phyloP scores from a whole-genome alignment of 345 rosid genomes.

The Eucalyptus tenuipes region DNA sequence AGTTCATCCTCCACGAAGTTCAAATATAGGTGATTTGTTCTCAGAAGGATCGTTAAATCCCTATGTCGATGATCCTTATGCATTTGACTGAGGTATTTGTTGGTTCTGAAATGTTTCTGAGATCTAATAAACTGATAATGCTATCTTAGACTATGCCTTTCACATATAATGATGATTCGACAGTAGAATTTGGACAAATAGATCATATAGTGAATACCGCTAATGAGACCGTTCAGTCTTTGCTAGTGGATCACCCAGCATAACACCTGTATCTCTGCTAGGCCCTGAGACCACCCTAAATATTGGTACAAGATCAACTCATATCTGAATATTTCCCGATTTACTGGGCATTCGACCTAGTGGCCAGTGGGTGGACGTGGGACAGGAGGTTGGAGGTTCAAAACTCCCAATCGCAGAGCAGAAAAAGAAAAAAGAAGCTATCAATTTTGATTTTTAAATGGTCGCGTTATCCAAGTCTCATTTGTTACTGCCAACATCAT shows the following conservation, averaged over 20 bases:
- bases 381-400: not conserved
- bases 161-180: not conserved
- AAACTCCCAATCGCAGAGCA: not conserved
- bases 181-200: not conserved
- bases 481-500: not conserved
- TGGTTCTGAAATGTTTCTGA: not conserved
- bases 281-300: not conserved
- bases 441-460: not conserved
- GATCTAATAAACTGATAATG: not conserved
- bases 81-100: slow-evolving; percentile 46
- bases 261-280: not conserved
- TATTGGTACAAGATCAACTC: not conserved
- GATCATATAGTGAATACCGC: not conserved
- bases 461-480: not conserved
- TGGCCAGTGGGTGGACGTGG: not conserved
- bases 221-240: not conserved
- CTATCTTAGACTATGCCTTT: not conserved
- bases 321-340: not conserved
- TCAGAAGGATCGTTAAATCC: slow-evolving; percentile 90
- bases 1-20: slow-evolving; percentile 21
- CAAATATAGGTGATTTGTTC: slow-evolving; percentile 84
- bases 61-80: slow-evolving; percentile 90
- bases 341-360: not conserved
- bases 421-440: not conserved
- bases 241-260: not conserved